Evolutionary conservation across 257 asterid genomes (phyloP).

Genomic region (Gentiana straminea): DNA sequence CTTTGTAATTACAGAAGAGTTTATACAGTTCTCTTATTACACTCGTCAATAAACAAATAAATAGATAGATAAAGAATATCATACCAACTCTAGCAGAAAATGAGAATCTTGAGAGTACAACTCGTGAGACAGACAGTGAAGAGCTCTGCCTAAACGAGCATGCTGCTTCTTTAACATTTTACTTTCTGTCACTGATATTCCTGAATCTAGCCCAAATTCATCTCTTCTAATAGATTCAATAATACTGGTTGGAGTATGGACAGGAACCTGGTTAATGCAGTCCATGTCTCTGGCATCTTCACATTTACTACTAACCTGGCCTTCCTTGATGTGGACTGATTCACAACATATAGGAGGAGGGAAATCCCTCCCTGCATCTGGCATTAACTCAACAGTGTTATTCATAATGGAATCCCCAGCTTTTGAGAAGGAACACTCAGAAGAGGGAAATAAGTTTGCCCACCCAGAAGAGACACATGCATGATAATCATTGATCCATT

Average conservation of each 20-base stretch:
- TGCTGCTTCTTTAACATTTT: slow-evolving; percentile 88
- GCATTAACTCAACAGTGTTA: slow-evolving; percentile 17
- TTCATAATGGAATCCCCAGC: slow-evolving; percentile 17
- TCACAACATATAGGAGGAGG: slow-evolving; percentile 17
- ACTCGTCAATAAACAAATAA: background rate
- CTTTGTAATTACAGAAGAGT: too few relatives aligned
- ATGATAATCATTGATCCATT: slow-evolving; percentile 75
- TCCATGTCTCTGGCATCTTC: slow-evolving; percentile 14
- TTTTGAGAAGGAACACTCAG: slow-evolving; percentile 32
- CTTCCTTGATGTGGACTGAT: slow-evolving; percentile 14
- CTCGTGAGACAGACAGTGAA: slow-evolving; percentile 93
- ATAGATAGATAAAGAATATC: slow-evolving; percentile 11
- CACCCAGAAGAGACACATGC: slow-evolving; percentile 27
- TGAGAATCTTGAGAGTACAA: slow-evolving; percentile 97
- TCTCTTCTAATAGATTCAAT: slow-evolving; percentile 68
- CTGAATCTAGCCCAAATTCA: slow-evolving; percentile 75
- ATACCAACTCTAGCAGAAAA: slow-evolving; percentile 92
- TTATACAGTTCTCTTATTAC: too few relatives aligned
- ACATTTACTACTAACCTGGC: slow-evolving; percentile 8
- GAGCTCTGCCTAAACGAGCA: slow-evolving; percentile 97
- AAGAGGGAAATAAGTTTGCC: slow-evolving; percentile 19
- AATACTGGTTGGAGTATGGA: slow-evolving; percentile 29
- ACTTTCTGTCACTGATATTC: slow-evolving; percentile 49
- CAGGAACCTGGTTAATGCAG: slow-evolving; percentile 18
- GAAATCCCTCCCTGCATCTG: slow-evolving; percentile 10